These are phyloP conservation scores for Lactuca saligna DNA, from an alignment of 129 eudicot species.

Conservation along the genomic window DNA sequence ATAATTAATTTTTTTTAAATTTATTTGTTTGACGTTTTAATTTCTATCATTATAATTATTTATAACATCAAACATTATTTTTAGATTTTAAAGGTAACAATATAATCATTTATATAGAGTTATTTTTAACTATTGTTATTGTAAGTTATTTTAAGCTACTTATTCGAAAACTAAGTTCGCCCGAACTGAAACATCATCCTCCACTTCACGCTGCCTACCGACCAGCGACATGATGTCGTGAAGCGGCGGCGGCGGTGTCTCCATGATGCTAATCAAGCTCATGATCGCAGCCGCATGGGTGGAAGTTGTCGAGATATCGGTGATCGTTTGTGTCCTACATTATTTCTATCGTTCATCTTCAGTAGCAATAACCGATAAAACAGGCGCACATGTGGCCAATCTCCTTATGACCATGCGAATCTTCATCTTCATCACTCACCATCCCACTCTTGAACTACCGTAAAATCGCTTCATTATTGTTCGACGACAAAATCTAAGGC, in stretches of 20 bases:
- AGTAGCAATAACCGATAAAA: not conserved
- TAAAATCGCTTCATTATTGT: conserved; percentile 13
- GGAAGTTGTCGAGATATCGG: not conserved
- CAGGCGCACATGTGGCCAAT: not conserved
- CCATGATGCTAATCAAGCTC: conserved; percentile 16
- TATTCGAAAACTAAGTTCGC: conserved; percentile 1
- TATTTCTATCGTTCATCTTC: not conserved
- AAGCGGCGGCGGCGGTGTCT: conserved; percentile 19
- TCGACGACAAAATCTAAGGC: not conserved
- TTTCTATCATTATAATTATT: too few relatives aligned
- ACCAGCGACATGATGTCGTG: conserved; percentile 35
- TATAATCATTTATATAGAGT: too few relatives aligned
- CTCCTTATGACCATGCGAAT: conserved; percentile 31
- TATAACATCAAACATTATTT: too few relatives aligned
- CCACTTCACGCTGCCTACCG: conserved; percentile 43
- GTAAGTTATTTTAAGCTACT: too few relatives aligned
- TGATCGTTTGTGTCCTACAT: not conserved
- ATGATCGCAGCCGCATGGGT: not conserved
- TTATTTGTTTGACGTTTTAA: too few relatives aligned
- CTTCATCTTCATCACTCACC: not conserved
- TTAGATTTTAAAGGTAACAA: too few relatives aligned
- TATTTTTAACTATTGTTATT: too few relatives aligned
- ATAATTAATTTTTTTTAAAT: too few relatives aligned
- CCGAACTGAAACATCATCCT: conserved; percentile 31
- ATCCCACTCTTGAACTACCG: conserved; percentile 13